phyloP scores from a whole-genome alignment of 1,284 basidiomycete genomes.

The Exobasidium rhododendri region DNA sequence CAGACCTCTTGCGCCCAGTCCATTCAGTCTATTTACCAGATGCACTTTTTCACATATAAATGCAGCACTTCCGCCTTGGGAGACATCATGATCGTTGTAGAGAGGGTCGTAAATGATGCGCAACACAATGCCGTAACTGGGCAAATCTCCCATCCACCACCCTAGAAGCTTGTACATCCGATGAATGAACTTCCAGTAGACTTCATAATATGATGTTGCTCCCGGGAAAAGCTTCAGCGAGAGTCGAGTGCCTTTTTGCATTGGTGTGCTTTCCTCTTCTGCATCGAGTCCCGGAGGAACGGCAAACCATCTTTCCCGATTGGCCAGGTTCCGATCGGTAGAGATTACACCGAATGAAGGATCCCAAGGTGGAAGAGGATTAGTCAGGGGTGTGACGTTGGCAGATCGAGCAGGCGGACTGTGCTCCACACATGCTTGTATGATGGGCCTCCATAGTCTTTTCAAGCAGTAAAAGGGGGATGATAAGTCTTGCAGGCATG shows the following conservation, averaged over 20 bases:
- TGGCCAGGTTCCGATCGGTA: not conserved
- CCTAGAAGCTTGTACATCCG: constrained; percentile 1
- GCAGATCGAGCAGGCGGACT: constrained; percentile 10
- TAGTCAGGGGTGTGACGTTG: not conserved
- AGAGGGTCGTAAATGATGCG: constrained; percentile 8
- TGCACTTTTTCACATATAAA: constrained; percentile 12
- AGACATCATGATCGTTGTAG: constrained; percentile 1
- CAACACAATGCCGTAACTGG: constrained; percentile 8
- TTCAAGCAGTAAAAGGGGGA: too few species aligned
- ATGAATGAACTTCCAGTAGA: constrained; percentile 6
- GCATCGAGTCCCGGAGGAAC: not conserved
- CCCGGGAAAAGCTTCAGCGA: not conserved
- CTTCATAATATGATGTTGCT: not conserved
- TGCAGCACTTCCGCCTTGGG: not conserved
- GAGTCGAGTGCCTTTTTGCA: not conserved
- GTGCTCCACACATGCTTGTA: not conserved
- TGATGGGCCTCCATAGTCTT: not conserved
- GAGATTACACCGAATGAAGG: constrained; percentile 1
- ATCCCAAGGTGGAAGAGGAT: constrained; percentile 4
- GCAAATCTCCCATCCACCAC: constrained; percentile 12
- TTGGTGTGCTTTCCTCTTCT: not conserved
- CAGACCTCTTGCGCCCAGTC: not conserved
- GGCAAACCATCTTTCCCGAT: constrained; percentile 1
- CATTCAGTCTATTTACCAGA: constrained; percentile 10
- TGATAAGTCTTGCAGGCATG: too few species aligned